Conservation (phyloP, 208 protist genomes). For the Trypanosoma melophagium region DNA sequence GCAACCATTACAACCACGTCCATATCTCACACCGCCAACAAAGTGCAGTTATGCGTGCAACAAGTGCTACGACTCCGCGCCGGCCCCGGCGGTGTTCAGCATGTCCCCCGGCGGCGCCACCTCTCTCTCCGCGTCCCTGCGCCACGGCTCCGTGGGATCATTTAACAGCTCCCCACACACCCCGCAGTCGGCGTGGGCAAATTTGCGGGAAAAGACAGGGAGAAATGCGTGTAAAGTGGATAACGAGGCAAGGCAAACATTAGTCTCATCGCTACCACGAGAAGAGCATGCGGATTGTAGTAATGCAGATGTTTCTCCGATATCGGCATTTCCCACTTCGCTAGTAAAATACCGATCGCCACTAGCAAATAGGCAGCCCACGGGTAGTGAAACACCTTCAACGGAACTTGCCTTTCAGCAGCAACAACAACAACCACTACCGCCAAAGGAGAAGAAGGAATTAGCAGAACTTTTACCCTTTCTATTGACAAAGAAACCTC, state of each 20-base stretch:
- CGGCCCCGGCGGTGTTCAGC: neutral
- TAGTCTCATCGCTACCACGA: no score
- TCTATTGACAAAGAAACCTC: neutral
- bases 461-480: no score
- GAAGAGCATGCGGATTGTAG: no score
- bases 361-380: no score
- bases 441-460: no score
- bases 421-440: no score
- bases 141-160: neutral
- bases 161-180: neutral
- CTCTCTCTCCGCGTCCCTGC: neutral
- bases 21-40: neutral
- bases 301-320: no score
- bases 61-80: neutral
- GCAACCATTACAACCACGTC: neutral
- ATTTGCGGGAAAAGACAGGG: no score
- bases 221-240: neutral
- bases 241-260: neutral
- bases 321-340: no score
- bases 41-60: constrained; percentile 1
- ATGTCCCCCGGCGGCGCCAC: constrained; percentile 1
- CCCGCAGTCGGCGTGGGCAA: neutral
- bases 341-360: no score
- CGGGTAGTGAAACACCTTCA: no score
- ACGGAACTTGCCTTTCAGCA: no score